Conservation (phyloP, 139 green algal species). For the Coccomyxa sp. region DNA sequence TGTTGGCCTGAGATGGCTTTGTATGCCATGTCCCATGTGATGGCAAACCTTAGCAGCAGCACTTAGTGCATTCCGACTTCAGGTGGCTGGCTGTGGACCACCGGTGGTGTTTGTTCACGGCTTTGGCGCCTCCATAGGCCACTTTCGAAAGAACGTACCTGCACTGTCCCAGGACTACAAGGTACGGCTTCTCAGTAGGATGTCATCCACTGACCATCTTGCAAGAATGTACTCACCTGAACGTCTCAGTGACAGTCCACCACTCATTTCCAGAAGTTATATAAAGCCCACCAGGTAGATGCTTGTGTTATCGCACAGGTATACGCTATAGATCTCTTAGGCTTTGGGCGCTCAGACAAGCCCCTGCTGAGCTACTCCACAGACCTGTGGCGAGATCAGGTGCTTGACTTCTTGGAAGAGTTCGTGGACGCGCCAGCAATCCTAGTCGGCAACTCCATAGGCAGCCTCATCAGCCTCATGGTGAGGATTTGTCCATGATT, state of each 20-base stretch:
- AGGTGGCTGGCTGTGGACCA: conserved; percentile 48
- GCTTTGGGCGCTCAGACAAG: conserved; percentile 70
- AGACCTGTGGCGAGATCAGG: conserved; percentile 47
- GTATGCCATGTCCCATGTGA: no score
- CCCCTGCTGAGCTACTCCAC: conserved; percentile 47
- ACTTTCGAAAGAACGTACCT: conserved; percentile 63
- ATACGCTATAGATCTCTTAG: conserved; percentile 80
- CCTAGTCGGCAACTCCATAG: conserved; percentile 84
- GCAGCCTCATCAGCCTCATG: conserved; percentile 48
- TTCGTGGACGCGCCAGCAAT: conserved; percentile 51
- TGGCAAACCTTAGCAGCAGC: no score
- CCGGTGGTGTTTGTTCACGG: conserved; percentile 76
- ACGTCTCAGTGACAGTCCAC: not conserved
- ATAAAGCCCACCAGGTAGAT: not conserved
- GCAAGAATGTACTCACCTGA: not conserved
- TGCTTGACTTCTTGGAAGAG: conserved; percentile 69
- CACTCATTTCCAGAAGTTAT: no score
- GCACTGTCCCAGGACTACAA: conserved; percentile 21
- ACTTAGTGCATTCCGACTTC: no score
- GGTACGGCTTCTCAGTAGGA: not conserved
- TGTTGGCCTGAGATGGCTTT: no score
- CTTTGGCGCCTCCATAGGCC: conserved; percentile 59
- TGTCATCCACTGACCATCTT: no score
- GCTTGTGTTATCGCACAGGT: conserved; percentile 42
- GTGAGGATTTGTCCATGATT: no score